Base-by-base conservation (phyloP, 345 rosid species). In the Barbarea vulgaris region DNA sequence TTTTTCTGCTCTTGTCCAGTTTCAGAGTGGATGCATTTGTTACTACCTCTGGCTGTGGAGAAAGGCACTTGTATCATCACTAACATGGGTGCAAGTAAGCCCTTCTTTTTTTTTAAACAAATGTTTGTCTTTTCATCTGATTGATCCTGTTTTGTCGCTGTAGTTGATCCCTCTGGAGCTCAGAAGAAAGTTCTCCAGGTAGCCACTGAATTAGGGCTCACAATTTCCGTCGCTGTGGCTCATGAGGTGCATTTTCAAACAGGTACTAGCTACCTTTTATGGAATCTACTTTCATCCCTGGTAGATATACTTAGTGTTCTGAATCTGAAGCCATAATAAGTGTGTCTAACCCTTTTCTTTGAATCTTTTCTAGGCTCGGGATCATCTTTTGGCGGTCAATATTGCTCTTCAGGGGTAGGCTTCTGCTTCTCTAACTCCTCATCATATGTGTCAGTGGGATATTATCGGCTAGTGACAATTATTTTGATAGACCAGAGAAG, bases 41-140 rank as follows among this genome's bases (percentile, higher is more conserved):
- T 93, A 24, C 75, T 93, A 31, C 98, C 97, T 60, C 19, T 89
- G 84, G 93, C 97, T 64, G 77, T 91, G 63, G 85, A 85, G 70
- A 91, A 81, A 67, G 91, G 91, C 73, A 84, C 77, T 47, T 86
- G 97, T 82, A 82, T 93, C 19, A 86, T 93, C 62, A 86, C 94
- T 74, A 93, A 93, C 85, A 93, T 91, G 98, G 98, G 98, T 69
- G 94, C 97, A 76, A 84, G 98, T 91, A 84, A 70, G 86, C 1
- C 19, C 7, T 10, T 34, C 61, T 64, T n/a, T 64, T 13, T 24
- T 39, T 10, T 52, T n/a, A n/a, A n/a, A n/a, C n/a, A 7, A 22
- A 27, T 48, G 19, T 11, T 75, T 19, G 41, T 51, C 53, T 2
- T 69, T 31, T 30, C 27, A 17, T 6, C 33, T 76, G 19, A 61